phyloP scores from a whole-genome alignment of 257 asterid species.

The Nicotiana paniculata region DNA sequence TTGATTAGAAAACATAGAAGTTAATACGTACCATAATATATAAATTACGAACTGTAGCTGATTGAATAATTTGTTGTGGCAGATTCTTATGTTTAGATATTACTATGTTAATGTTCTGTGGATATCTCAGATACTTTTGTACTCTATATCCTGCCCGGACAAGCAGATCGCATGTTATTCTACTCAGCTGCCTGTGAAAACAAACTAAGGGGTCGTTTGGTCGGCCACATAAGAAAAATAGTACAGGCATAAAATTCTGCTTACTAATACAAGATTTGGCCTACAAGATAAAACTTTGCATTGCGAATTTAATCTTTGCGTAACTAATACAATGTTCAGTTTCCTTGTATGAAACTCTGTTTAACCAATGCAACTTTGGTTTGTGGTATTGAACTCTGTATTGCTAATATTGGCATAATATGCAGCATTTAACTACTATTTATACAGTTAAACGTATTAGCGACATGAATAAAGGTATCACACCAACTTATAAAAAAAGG shows the following conservation, averaged over 20 bases:
- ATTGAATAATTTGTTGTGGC: background rate
- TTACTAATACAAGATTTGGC: too few relatives aligned
- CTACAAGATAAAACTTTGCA: too few relatives aligned
- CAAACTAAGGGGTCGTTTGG: constrained; percentile 12
- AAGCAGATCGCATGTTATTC: background rate
- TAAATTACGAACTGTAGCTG: constrained; percentile 8
- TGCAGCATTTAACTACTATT: background rate
- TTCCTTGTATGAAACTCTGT: too few relatives aligned
- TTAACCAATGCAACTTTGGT: background rate
- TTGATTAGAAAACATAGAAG: constrained; percentile 27
- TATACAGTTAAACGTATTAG: background rate
- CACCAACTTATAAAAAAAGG: too few relatives aligned
- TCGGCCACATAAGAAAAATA: background rate
- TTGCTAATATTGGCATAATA: background rate
- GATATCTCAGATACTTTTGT: background rate
- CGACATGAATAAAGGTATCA: too few relatives aligned
- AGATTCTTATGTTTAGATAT: background rate
- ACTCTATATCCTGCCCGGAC: background rate
- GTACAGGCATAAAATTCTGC: background rate
- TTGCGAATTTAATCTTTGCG: too few relatives aligned
- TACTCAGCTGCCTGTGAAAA: background rate
- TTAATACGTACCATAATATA: constrained; percentile 15
- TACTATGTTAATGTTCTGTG: too few relatives aligned
- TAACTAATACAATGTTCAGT: too few relatives aligned
- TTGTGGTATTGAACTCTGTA: background rate